Conservation (phyloP, 495 filamentous ascomycete genomes). For the Penicillium bovifimosum region DNA sequence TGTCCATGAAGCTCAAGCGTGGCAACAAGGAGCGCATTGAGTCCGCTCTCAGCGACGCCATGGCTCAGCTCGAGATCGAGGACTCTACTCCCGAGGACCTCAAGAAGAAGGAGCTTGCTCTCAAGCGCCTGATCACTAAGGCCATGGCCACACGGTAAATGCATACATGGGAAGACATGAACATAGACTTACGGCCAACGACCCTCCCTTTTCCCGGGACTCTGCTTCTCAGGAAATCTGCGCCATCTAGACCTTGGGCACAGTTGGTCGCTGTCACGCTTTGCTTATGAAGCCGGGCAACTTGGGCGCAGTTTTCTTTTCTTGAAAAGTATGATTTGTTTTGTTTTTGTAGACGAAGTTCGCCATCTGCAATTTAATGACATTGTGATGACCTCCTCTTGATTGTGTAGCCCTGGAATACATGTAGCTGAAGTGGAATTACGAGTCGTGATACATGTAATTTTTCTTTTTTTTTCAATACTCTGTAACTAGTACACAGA, state of each 20-base stretch:
- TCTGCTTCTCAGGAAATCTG: constrained; percentile 14
- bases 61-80: constrained; percentile 82
- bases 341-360: constrained; percentile 31
- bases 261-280: constrained; percentile 23
- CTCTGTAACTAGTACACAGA: no score
- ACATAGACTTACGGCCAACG: constrained; percentile 19
- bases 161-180: constrained; percentile 18
- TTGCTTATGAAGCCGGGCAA: constrained; percentile 28
- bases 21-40: constrained; percentile 99
- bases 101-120: constrained; percentile 99
- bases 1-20: constrained; percentile 96
- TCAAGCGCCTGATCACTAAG: constrained; percentile 98
- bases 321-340: constrained; percentile 34
- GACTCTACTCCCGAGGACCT: constrained; percentile 88
- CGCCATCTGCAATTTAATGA: constrained; percentile 39
- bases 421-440: not conserved
- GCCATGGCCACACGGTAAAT: constrained; percentile 84
- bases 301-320: constrained; percentile 29
- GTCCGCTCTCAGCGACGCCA: constrained; percentile 78
- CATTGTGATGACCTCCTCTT: constrained; percentile 26
- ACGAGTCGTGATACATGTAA: no score
- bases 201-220: constrained; percentile 13
- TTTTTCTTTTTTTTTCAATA: no score
- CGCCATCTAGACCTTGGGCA: constrained; percentile 22
- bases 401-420: not conserved